These are phyloP conservation scores for Didymella exigua DNA, from an alignment of 2,329 filamentous ascomycete genomes.

Conservation along the genomic window DNA sequence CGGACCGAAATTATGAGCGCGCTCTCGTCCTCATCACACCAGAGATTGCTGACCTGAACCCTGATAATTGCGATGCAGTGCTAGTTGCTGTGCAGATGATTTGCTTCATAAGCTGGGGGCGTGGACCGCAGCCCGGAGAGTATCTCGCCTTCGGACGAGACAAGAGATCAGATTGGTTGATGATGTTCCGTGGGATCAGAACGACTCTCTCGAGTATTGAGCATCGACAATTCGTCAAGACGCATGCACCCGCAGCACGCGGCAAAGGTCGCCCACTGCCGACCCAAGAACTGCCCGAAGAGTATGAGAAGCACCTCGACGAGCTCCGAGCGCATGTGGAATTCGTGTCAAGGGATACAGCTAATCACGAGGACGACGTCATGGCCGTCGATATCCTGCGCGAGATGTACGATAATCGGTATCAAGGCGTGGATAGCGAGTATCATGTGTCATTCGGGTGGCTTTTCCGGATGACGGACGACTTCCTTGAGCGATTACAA, in stretches of 20 bases:
- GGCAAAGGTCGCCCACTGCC: constrained; percentile 22
- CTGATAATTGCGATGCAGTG: constrained; percentile 33
- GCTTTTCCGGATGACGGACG: constrained; percentile 34
- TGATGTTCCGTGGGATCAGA: constrained; percentile 39
- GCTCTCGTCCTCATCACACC: constrained; percentile 30
- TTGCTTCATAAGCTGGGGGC: constrained; percentile 33
- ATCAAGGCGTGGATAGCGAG: constrained; percentile 29
- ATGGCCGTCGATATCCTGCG: constrained; percentile 22
- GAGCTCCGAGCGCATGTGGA: constrained; percentile 24
- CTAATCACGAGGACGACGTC: constrained; percentile 11
- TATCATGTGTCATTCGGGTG: constrained; percentile 36
- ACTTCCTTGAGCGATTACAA: constrained; percentile 33
- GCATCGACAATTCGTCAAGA: constrained; percentile 12
- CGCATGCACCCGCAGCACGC: constrained; percentile 11
- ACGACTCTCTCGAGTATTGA: constrained; percentile 26
- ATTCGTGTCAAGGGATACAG: constrained; percentile 5
- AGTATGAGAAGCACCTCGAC: constrained; percentile 27
- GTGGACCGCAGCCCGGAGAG: constrained; percentile 35
- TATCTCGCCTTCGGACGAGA: constrained; percentile 37
- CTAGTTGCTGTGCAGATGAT: constrained; percentile 33
- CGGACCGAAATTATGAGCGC: constrained; percentile 31
- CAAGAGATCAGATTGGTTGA: constrained; percentile 37
- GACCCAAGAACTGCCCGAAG: constrained; percentile 10
- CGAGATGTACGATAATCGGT: constrained; percentile 32
- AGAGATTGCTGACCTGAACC: constrained; percentile 25